A percentile compares a stretch with the other conserved stretches of the same genome.
Evolutionary conservation across 805 yeast genomes (phyloP).

Genomic region (Kodamaea hsintzibuensis): DNA sequence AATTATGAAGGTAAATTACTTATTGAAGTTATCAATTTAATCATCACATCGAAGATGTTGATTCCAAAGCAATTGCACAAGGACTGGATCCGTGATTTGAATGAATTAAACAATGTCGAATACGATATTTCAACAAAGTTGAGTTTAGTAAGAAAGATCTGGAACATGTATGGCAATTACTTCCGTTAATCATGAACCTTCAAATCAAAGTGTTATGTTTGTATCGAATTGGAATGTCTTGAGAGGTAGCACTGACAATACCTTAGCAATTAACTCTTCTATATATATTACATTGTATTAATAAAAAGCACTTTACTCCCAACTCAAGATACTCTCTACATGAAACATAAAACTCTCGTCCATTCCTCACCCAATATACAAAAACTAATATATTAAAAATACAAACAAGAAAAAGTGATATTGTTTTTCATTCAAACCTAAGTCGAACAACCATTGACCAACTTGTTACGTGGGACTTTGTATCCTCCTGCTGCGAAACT

Average conservation of each 20-base stretch:
- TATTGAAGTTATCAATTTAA: constrained; percentile 64
- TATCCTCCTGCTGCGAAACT: constrained; percentile 77
- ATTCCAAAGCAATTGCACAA: constrained; percentile 50
- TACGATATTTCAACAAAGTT: constrained; percentile 41
- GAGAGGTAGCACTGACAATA: no score
- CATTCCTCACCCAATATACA: background rate
- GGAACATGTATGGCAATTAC: constrained; percentile 56
- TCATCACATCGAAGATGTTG: constrained; percentile 46
- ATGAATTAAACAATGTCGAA: constrained; percentile 51
- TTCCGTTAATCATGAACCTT: constrained; percentile 20
- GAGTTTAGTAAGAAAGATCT: constrained; percentile 54
- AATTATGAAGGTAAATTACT: constrained; percentile 58
- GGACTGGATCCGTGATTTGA: constrained; percentile 66
- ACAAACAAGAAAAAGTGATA: constrained; percentile 1
- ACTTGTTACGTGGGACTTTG: constrained; percentile 38
- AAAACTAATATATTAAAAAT: background rate
- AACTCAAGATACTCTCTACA: background rate
- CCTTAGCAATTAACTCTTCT: no score
- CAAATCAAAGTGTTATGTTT: background rate
- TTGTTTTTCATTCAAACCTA: background rate
- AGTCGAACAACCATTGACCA: constrained; percentile 18
- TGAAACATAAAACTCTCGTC: background rate
- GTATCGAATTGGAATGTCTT: no score
- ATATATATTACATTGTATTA: no score
- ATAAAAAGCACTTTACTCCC: no score